A percentile compares a stretch with the other conserved stretches of the same genome.
Conservation (phyloP, 306 rosid species). For the Glycine soja region DNA sequence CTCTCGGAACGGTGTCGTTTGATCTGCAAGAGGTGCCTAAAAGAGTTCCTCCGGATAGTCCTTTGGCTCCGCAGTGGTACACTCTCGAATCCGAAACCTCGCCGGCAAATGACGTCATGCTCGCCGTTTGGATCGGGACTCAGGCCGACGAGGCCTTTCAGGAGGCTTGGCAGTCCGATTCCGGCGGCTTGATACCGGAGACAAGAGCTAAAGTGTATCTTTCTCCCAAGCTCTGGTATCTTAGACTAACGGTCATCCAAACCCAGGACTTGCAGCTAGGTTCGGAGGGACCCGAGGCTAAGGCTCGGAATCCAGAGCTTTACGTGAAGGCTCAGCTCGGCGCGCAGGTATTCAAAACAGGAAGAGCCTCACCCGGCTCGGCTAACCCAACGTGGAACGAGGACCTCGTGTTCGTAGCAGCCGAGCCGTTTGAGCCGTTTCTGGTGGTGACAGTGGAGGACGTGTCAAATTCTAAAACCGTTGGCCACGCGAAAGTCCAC, state of each 20-base stretch:
- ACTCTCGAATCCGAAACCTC: conserved; percentile 67
- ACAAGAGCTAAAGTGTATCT: conserved; percentile 87
- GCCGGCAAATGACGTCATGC: conserved; percentile 83
- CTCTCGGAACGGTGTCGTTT: conserved; percentile 60
- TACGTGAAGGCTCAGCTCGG: conserved; percentile 82
- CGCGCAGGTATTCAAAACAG: conserved; percentile 74
- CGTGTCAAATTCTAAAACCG: conserved; percentile 45
- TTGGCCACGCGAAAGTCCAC: conserved; percentile 70
- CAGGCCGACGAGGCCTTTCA: conserved; percentile 89
- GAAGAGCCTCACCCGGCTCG: conserved; percentile 57
- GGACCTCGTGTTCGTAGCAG: conserved; percentile 77
- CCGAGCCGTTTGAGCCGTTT: conserved; percentile 93
- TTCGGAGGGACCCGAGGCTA: conserved; percentile 60
- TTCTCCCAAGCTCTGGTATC: conserved; percentile 94
- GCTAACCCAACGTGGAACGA: conserved; percentile 84
- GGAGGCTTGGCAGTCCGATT: conserved; percentile 95
- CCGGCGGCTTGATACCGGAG: conserved; percentile 86
- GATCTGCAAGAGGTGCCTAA: conserved; percentile 81
- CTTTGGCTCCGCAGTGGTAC: conserved; percentile 96
- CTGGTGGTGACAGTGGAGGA: conserved; percentile 64
- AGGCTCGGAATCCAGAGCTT: conserved; percentile 59
- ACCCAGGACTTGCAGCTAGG: conserved; percentile 79
- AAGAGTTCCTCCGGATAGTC: conserved; percentile 89
- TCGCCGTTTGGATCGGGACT: conserved; percentile 85
- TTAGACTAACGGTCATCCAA: conserved; percentile 95